Conservation (phyloP, 257 asterid species). For the Solanum boliviense region DNA sequence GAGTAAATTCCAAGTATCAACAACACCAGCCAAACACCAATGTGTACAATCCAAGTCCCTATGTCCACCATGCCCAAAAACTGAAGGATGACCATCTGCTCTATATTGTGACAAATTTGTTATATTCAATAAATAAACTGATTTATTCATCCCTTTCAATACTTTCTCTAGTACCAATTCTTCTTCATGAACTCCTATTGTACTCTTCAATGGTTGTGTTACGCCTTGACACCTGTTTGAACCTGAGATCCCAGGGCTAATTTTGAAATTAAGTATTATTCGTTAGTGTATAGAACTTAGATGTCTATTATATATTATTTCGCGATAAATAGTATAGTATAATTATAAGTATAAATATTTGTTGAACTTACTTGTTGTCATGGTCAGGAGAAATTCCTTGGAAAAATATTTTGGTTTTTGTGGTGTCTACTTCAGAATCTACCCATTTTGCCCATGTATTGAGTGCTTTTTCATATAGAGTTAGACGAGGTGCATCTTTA, state of each 20-base stretch:
- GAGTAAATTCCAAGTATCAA: constrained; percentile 39
- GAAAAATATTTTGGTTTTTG: constrained; percentile 33
- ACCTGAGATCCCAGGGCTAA: neutral
- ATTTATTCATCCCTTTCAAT: neutral
- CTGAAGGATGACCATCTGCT: constrained; percentile 40
- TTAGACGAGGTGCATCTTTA: constrained; percentile 34
- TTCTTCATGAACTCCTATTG: constrained; percentile 5
- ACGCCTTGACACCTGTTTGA: neutral
- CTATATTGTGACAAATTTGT: constrained; percentile 21
- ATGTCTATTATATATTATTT: neutral
- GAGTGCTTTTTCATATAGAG: constrained; percentile 33
- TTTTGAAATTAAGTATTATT: neutral
- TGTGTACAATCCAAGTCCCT: constrained; percentile 33
- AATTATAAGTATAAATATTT: too few relatives aligned
- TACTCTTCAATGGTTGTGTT: neutral
- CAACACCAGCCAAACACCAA: constrained; percentile 44
- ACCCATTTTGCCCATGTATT: constrained; percentile 50
- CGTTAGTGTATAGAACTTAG: neutral
- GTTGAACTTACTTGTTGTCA: constrained; percentile 27
- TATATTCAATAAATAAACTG: constrained; percentile 23
- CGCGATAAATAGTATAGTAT: neutral
- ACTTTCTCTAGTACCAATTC: constrained; percentile 15
- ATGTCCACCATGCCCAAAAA: constrained; percentile 20
- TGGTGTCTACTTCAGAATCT: constrained; percentile 23
- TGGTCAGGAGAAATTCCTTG: constrained; percentile 65